phyloP scores from a whole-genome alignment of 1,284 basidiomycete genomes.

The Moniliella sp. region DNA sequence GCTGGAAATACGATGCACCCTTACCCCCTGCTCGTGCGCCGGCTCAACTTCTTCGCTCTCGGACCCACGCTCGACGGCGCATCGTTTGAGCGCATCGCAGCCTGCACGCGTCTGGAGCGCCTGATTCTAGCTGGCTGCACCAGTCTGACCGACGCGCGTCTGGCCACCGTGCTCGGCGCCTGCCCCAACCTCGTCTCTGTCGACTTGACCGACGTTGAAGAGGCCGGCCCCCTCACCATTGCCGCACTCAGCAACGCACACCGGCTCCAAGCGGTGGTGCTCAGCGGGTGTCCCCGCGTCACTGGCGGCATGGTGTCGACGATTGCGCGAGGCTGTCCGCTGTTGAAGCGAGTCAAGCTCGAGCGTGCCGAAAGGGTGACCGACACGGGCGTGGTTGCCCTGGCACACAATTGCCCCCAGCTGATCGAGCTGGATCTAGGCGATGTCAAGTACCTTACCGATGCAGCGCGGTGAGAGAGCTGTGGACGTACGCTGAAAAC shows the following conservation, averaged over 20 bases:
- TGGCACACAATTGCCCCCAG: slow-evolving; percentile 46
- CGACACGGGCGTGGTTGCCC: slow-evolving; percentile 14
- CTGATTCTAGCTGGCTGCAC: slow-evolving; percentile 71
- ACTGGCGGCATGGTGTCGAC: slow-evolving; percentile 60
- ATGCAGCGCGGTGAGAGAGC: slow-evolving; percentile 49
- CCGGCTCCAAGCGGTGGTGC: slow-evolving; percentile 65
- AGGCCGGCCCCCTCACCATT: slow-evolving; percentile 24
- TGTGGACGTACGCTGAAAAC: no score
- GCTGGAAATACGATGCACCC: slow-evolving; percentile 67
- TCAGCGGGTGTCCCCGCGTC: slow-evolving; percentile 53
- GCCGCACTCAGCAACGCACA: slow-evolving; percentile 34
- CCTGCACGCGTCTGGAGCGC: slow-evolving; percentile 64
- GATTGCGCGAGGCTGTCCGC: slow-evolving; percentile 54
- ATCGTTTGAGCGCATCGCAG: neutral
- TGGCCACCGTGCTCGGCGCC: slow-evolving; percentile 48
- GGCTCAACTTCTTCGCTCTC: slow-evolving; percentile 67
- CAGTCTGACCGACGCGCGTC: slow-evolving; percentile 47
- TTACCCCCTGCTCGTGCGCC: slow-evolving; percentile 66
- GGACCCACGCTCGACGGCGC: slow-evolving; percentile 43
- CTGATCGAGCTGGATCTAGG: slow-evolving; percentile 88
- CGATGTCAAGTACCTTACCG: slow-evolving; percentile 57
- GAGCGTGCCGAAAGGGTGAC: slow-evolving; percentile 17
- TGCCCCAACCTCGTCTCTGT: slow-evolving; percentile 64
- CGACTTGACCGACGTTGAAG: slow-evolving; percentile 47
- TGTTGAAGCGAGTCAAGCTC: slow-evolving; percentile 43